Conservation (phyloP, 1,139 yeast species). For the Scheffersomyces stambukii region DNA sequence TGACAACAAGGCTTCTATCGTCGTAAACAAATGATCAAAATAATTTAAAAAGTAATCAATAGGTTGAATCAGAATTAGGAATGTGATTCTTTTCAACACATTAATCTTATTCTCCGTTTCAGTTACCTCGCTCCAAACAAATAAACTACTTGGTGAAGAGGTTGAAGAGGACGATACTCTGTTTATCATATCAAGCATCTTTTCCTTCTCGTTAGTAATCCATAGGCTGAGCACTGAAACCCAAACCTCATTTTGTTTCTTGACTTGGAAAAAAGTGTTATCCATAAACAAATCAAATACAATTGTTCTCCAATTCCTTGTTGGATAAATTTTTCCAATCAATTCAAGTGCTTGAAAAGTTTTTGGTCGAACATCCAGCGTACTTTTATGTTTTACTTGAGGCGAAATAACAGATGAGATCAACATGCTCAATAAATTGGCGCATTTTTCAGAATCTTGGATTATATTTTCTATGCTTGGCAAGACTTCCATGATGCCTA, state of each 20-base stretch:
- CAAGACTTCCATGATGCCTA: too few relatives aligned
- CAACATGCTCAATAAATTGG: constrained; percentile 53
- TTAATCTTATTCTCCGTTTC: constrained; percentile 51
- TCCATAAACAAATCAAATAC: constrained; percentile 53
- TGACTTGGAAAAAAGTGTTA: constrained; percentile 37
- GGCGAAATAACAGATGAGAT: constrained; percentile 39
- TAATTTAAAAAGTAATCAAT: constrained; percentile 49
- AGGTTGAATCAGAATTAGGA: constrained; percentile 58
- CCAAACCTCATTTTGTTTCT: constrained; percentile 38
- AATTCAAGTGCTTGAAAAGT: constrained; percentile 35
- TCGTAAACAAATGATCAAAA: constrained; percentile 48
- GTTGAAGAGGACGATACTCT: constrained; percentile 48
- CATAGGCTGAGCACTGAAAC: constrained; percentile 48
- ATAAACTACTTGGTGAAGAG: constrained; percentile 47
- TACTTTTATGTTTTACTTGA: constrained; percentile 36
- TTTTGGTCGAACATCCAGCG: constrained; percentile 25
- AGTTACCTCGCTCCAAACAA: constrained; percentile 71
- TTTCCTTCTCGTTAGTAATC: constrained; percentile 58
- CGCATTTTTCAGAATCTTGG: constrained; percentile 53
- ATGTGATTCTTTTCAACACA: constrained; percentile 57
- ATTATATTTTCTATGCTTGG: constrained; percentile 39
- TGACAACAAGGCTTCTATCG: constrained; percentile 41
- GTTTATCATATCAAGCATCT: constrained; percentile 49
- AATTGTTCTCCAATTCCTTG: constrained; percentile 49
- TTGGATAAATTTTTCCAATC: constrained; percentile 32